Percentiles rank a stretch among this genome's conserved stretches.
phyloP scores from a whole-genome alignment of 805 yeast species.

The Saturnispora hagleri region DNA sequence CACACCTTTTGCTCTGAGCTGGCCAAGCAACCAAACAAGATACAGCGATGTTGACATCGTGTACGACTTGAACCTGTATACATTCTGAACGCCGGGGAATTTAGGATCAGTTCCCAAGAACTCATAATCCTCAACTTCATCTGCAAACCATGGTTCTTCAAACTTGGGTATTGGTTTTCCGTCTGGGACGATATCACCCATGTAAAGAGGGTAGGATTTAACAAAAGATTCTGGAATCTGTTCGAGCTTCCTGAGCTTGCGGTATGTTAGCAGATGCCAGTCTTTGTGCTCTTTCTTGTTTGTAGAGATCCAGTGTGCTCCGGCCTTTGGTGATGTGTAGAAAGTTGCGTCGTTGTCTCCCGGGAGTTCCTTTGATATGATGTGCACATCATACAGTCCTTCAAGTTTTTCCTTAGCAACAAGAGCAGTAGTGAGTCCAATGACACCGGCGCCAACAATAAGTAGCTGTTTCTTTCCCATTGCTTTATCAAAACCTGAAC shows the following conservation, averaged over 20 bases:
- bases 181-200: conserved; percentile 17
- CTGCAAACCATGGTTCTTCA: conserved; percentile 41
- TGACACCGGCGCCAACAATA: conserved; percentile 27
- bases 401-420: conserved; percentile 19
- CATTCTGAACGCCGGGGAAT: conserved; percentile 30
- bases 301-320: conserved; percentile 56
- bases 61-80: conserved; percentile 39
- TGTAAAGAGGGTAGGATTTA: conserved; percentile 17
- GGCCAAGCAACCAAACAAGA: conserved; percentile 40
- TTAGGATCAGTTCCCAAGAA: conserved; percentile 24
- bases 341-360: conserved; percentile 39
- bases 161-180: conserved; percentile 8
- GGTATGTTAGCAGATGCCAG: conserved; percentile 30
- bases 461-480: conserved; percentile 9
- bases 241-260: conserved; percentile 28
- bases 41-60: conserved; percentile 53
- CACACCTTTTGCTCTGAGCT: conserved; percentile 39
- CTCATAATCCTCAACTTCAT: conserved; percentile 33
- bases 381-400: conserved; percentile 28
- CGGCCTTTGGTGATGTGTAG: conserved; percentile 60
- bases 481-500: background rate
- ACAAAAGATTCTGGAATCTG: conserved; percentile 31
- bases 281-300: conserved; percentile 27
- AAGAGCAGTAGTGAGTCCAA: conserved; percentile 45
- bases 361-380: conserved; percentile 40